Evolutionary conservation across 2,329 filamentous ascomycete species (phyloP), one percentile per base, ranked within the genome.

Genomic region (Aaosphaeria pasadenensis): DNA sequence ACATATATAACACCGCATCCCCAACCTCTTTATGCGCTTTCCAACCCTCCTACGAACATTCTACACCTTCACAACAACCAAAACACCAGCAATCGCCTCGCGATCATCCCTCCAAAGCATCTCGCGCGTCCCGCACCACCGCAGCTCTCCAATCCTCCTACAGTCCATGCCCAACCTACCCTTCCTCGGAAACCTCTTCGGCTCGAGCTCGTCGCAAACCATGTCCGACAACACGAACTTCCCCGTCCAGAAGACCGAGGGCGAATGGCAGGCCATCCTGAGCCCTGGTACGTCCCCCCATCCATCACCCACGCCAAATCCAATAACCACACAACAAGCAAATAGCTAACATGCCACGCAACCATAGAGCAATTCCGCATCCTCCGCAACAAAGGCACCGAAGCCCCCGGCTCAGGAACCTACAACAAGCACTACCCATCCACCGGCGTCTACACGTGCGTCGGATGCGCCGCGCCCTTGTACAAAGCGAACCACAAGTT

Each of bases 401-500:
- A 99, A 70, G 73, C 82, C 2, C 83, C 92, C 11, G 85, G 83
- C 58, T 85, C 86, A 5, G 91, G 92, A 63, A 83, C 87, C 70
- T 96, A 88, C 70, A 87, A 99, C 76, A 90, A 92, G 70, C 91
- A 96, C 77, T 81, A 85, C 67, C 85, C 91, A 1, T 72, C 79
- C 0, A 66, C 80, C 5, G 95, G 94, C 48, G 82, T 90, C 46
- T 99, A 97, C 76, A 85, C 80, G 41, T 99, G 94, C 73, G 89
- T 88, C 13, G 94, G 83, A 45, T 99, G 94, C 78, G 72, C 85
- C 30, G 82, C 91, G 6, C 91, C 94, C 5, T 83, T 99, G 13
- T 99, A 99, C 82, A 92, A 86, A 71, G 91, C 94, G 30, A 81
- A 81, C 54, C 91, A 96, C 74, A 99, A 99, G 72, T 99, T 99